These are phyloP conservation scores for Plasmodium falciparum DNA, from an alignment of 169 alveolate species.

Conservation along the genomic window DNA sequence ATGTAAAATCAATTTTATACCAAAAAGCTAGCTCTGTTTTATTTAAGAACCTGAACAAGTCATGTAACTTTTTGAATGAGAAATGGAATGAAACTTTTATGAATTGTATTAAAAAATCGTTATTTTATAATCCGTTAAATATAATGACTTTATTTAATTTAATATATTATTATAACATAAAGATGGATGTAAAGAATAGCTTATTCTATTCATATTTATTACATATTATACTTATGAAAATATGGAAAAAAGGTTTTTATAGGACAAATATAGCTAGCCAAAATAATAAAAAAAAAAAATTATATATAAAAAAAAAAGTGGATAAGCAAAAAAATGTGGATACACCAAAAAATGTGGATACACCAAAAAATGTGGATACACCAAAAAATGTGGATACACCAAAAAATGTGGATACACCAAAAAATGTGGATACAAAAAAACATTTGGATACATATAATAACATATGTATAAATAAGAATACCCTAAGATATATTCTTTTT, in stretches of 20 bases:
- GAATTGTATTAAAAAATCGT: conserved; percentile 20
- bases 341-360: no score
- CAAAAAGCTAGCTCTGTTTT: conserved; percentile 36
- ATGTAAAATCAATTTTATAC: conserved; percentile 19
- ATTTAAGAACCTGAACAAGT: conserved; percentile 10
- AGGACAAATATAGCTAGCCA: conserved; percentile 1
- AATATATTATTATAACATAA: conserved; percentile 27
- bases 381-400: no score
- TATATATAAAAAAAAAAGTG: neutral
- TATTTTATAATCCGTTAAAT: conserved; percentile 35
- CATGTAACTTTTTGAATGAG: neutral
- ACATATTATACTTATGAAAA: conserved; percentile 26
- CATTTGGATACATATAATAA: neutral
- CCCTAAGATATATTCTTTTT: neutral
- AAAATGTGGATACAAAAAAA: neutral
- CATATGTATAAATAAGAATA: neutral
- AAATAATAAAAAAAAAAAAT: neutral
- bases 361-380: no score
- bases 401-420: no score
- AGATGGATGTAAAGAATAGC: conserved; percentile 2
- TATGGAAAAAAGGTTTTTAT: conserved; percentile 1
- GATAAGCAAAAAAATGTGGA: no score
- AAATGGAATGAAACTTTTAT: conserved; percentile 2
- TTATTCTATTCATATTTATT: conserved; percentile 22
- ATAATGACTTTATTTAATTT: conserved; percentile 37